Base-by-base conservation (phyloP, 2,329 filamentous ascomycete genomes). In the Xylariomycetidae sp. region DNA sequence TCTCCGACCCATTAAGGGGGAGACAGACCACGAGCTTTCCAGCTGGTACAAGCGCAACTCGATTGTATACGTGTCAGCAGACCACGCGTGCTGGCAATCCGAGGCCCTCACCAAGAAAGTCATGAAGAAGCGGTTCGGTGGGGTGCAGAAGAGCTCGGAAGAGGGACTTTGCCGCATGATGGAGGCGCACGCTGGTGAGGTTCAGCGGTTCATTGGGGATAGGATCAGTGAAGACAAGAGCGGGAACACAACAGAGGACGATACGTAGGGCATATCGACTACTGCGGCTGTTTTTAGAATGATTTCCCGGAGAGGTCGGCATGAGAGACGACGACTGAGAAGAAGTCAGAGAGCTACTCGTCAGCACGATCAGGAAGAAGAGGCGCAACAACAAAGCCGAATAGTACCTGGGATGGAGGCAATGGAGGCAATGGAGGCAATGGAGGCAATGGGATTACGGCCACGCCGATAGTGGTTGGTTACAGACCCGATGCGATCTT, bases 1-100 rank as follows among this genome's bases (percentile, higher is more conserved):
- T 19, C 70, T 95, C 13, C 79, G 85, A 10, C 81, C 86, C 1
- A 76, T 95, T 47, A 82, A 79, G 52, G 85, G 85, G 20, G 88
- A 92, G 44, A 74, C 78, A 18, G 83, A 93, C 38, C 70, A 74
- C n/a, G 68, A 72, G 39, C 68, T 89, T 1, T 82, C 79, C 2
- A 67, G 69, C 16, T 96, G 90, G 90, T 96, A 95, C 61, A 83
- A 82, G 53, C 70, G 78, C 46, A 80, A 87, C 58, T 92, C 86
- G 0, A 72, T 76, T 4, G 81, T 95, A 29, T 94, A 82, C 49
- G 83, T 95, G 13, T 76, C 82, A 2, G 64, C 71, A 17, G 70
- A 81, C 38, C 90, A 95, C 56, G 74, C 75, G 10, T 82, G 85
- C 56, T 95, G 87, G 82, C 66, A 59, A 40, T 75, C 81, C 36